Evolutionary conservation across 257 asterid species (phyloP).

Genomic region (Apocynum venetum): DNA sequence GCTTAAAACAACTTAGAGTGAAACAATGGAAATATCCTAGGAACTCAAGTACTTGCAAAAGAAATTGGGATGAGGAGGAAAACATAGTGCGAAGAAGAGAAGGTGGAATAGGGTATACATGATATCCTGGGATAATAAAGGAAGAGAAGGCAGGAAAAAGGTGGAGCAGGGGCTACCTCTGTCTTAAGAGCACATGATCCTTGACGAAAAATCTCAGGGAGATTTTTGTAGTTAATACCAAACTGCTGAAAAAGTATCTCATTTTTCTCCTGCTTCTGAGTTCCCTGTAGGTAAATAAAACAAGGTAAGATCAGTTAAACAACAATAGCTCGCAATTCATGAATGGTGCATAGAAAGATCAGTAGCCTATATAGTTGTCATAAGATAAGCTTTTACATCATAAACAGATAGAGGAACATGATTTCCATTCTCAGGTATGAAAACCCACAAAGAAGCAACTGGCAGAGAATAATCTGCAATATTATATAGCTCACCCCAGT

Average conservation of each 20-base stretch:
- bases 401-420: too few species aligned
- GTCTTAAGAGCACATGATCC: conserved; percentile 74
- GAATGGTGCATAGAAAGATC: neutral
- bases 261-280: conserved; percentile 63
- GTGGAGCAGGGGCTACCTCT: conserved; percentile 37
- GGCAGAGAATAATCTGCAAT: neutral
- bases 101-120: neutral
- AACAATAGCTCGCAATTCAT: neutral
- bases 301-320: neutral
- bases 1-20: neutral
- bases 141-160: neutral
- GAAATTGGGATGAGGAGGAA: neutral
- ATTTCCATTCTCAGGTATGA: neutral
- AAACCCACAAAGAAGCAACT: neutral
- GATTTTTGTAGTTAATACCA: conserved; percentile 68
- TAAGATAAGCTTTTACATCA: neutral
- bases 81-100: neutral
- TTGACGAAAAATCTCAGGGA: conserved; percentile 78
- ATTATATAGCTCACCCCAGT: neutral
- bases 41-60: neutral
- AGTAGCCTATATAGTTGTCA: neutral
- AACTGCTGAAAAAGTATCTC: conserved; percentile 70
- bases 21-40: neutral
- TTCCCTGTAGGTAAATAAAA: conserved; percentile 39
- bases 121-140: neutral